Conservation (phyloP, 495 filamentous ascomycete genomes). For the Trichoderma virens region DNA sequence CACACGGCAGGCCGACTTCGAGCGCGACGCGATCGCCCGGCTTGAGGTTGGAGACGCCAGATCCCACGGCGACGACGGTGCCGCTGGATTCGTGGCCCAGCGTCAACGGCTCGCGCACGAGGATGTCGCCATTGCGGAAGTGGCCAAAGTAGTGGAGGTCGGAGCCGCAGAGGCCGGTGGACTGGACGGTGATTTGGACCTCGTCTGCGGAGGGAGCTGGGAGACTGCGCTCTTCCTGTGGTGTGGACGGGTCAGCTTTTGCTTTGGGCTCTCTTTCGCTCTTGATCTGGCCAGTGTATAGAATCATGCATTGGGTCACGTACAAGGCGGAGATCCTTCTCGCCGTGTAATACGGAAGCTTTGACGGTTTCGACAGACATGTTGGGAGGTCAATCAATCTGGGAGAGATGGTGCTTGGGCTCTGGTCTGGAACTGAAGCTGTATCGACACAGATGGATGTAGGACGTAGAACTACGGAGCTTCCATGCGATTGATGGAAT, state of each 20-base stretch:
- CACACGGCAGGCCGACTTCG: conserved; percentile 78
- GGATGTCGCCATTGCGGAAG: conserved; percentile 59
- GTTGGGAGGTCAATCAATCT: background rate
- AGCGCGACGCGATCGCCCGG: conserved; percentile 70
- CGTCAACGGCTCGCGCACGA: conserved; percentile 54
- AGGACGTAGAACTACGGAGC: no score
- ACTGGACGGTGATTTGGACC: conserved; percentile 48
- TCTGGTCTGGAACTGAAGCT: no score
- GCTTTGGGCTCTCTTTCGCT: background rate
- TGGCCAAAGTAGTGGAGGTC: conserved; percentile 64
- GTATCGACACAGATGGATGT: no score
- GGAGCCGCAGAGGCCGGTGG: conserved; percentile 60
- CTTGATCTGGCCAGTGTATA: no score
- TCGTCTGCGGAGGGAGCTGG: conserved; percentile 37
- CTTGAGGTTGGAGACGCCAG: conserved; percentile 33
- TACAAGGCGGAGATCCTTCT: conserved; percentile 61
- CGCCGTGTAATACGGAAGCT: conserved; percentile 63
- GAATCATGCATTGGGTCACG: conserved; percentile 16
- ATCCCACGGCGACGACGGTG: conserved; percentile 46
- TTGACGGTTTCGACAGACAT: conserved; percentile 26
- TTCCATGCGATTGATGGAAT: no score
- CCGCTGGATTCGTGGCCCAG: conserved; percentile 58
- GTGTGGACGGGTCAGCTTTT: background rate
- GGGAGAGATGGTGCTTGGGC: background rate
- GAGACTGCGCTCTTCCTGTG: conserved; percentile 41